Base-by-base conservation (phyloP, 192 early-diverging fungal genomes). In the Pilaira anomala region DNA sequence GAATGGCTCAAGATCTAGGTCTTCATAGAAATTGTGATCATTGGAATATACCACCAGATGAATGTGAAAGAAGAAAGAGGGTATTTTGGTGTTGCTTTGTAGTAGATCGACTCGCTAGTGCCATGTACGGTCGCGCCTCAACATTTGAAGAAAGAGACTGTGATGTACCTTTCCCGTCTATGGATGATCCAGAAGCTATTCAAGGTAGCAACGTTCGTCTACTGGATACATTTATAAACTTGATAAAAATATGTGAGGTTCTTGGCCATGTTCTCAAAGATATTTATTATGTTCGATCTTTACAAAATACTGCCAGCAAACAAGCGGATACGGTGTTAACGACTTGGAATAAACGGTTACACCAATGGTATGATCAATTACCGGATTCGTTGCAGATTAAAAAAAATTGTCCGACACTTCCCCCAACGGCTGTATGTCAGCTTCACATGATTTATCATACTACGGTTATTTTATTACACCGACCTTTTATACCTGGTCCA, bases 11-110 rank as follows among this genome's bases (percentile, higher is more conserved):
- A 62, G 88, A 90, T 60, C 53, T 92, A 48, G 90, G 90, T 21
- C 76, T 92, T 59, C 86, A 92, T 60, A 76, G 88, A 21, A 86
- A 88, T 63, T 80, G 77, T 19, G 67, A 79, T 18, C 76, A 78
- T 29, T 85, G 83, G 82, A 74, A 78, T 66, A 39, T 81, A 18
- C 71, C 76, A 8, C 68, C 69, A 14, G 59, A 76, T 7, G 87
- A 92, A 49, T 65, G 70, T 1, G 86, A 89, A 69, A 67, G 83
- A 48, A 66, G 90, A 22, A 86, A 83, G 46, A 78, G 88, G 24
- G 81, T 87, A 0, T 92, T 86, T 80, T 92, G 90, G 90, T 74
- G 83, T 22, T 87, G 85, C 67, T 89, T 84, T 60, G 65, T 90
- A 0, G 71, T 85, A 51, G 90, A 92, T 66, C 75, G 85, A 28